Conservation (phyloP, 371 early-diverging fungal species). For the Actinomortierella ambigua region DNA sequence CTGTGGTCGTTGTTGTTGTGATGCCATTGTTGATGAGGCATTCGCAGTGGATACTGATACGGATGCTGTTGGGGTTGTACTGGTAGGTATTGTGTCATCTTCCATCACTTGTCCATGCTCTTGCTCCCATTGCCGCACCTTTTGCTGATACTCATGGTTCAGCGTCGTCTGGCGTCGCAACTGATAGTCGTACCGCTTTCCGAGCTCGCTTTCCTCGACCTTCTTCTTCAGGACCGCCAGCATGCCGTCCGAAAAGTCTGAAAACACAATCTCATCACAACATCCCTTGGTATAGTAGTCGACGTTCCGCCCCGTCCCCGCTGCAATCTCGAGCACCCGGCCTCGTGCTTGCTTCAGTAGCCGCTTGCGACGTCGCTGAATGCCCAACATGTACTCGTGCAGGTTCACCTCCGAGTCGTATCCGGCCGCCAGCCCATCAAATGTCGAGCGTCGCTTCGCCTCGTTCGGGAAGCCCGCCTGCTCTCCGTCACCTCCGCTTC, state of each 20-base stretch:
- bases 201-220: conserved; percentile 34
- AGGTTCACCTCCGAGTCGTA: conserved; percentile 33
- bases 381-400: conserved; percentile 38
- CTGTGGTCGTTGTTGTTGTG: neutral
- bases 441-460: conserved; percentile 23
- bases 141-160: conserved; percentile 19
- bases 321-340: conserved; percentile 38
- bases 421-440: conserved; percentile 28
- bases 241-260: conserved; percentile 45
- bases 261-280: conserved; percentile 41
- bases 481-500: no score
- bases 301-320: conserved; percentile 41
- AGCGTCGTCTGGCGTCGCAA: conserved; percentile 22
- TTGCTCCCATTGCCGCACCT: conserved; percentile 24
- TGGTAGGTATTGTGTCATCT: conserved; percentile 1
- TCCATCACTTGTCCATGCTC: conserved; percentile 8
- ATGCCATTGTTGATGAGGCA: no score
- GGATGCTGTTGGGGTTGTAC: neutral
- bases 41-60: neutral
- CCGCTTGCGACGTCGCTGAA: conserved; percentile 42
- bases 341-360: conserved; percentile 30
- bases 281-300: conserved; percentile 40
- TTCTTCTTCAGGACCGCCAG: conserved; percentile 35
- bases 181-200: conserved; percentile 41
- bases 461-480: conserved; percentile 40